Percentiles rank a stretch among this genome's conserved stretches.
These are phyloP conservation scores for Baorangia bicolor DNA, from an alignment of 768 basidiomycete species.

Conservation along the genomic window DNA sequence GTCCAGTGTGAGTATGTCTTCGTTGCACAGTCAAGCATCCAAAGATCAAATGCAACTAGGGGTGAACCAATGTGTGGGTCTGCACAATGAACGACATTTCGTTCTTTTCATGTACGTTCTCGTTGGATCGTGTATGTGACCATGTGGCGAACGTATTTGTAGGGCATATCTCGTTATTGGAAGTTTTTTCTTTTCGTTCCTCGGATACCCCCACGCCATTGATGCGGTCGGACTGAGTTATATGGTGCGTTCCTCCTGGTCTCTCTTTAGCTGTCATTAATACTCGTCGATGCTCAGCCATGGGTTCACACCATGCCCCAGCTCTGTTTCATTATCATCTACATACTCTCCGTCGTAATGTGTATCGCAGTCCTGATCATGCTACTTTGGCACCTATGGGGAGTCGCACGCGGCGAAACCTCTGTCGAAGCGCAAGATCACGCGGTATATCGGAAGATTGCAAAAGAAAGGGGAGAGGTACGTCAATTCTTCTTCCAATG, in stretches of 20 bases:
- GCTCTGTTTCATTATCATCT: conserved; percentile 67
- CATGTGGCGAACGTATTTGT: neutral
- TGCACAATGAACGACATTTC: conserved; percentile 96
- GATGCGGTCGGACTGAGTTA: conserved; percentile 56
- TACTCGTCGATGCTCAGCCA: conserved; percentile 18
- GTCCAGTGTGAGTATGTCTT: conserved; percentile 40
- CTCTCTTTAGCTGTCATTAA: neutral
- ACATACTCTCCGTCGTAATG: conserved; percentile 73
- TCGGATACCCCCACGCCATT: conserved; percentile 65
- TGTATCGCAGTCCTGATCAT: conserved; percentile 73
- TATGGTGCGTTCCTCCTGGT: conserved; percentile 34
- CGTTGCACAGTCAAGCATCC: neutral
- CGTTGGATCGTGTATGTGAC: neutral
- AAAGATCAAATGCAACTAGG: conserved; percentile 43
- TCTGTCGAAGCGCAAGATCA: conserved; percentile 90
- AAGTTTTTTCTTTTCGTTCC: conserved; percentile 54
- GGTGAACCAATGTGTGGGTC: conserved; percentile 97
- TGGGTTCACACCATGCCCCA: conserved; percentile 71
- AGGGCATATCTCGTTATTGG: conserved; percentile 82
- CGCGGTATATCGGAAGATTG: conserved; percentile 68
- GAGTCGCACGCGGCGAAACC: conserved; percentile 75
- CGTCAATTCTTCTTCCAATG: conserved; percentile 18
- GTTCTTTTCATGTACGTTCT: conserved; percentile 82
- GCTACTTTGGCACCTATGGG: conserved; percentile 71
- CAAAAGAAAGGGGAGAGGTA: conserved; percentile 69